These are phyloP conservation scores for Funneliformis geosporum DNA, from an alignment of 192 early-diverging fungal species.

Conservation along the genomic window DNA sequence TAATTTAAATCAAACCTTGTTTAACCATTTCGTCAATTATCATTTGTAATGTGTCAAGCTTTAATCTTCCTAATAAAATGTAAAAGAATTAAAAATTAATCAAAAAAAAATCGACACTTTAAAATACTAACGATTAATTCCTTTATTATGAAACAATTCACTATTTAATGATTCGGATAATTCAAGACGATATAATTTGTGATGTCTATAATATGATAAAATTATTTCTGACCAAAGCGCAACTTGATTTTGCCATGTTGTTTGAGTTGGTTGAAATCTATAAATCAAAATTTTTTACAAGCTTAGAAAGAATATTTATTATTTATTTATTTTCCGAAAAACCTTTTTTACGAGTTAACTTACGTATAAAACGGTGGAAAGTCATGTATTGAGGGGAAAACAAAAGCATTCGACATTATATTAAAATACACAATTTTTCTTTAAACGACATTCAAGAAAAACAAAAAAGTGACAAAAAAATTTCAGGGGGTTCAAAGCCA, in stretches of 20 bases:
- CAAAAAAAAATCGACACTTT: neutral
- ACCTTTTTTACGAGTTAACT: conserved; percentile 29
- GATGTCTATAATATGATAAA: conserved; percentile 66
- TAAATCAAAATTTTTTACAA: conserved; percentile 32
- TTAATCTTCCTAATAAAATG: conserved; percentile 50
- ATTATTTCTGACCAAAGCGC: conserved; percentile 80
- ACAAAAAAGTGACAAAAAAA: too few species aligned
- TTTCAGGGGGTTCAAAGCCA: too few species aligned
- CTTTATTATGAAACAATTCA: conserved; percentile 69
- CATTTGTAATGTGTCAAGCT: conserved; percentile 65
- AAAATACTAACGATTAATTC: conserved; percentile 61
- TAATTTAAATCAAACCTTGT: conserved; percentile 56
- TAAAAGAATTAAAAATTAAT: neutral
- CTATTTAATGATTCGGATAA: conserved; percentile 57
- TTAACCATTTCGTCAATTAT: conserved; percentile 76
- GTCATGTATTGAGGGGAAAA: conserved; percentile 81
- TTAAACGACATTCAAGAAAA: too few species aligned
- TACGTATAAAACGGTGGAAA: conserved; percentile 95
- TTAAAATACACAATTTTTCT: neutral
- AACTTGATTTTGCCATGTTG: conserved; percentile 83
- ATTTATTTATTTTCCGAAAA: neutral
- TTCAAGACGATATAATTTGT: conserved; percentile 63
- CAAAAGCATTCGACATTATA: conserved; percentile 42
- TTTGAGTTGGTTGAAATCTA: conserved; percentile 76
- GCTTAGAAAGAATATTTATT: neutral